These are phyloP conservation scores for Hypoxylon intermedium DNA, from an alignment of 495 filamentous ascomycete genomes.

Conservation along the genomic window DNA sequence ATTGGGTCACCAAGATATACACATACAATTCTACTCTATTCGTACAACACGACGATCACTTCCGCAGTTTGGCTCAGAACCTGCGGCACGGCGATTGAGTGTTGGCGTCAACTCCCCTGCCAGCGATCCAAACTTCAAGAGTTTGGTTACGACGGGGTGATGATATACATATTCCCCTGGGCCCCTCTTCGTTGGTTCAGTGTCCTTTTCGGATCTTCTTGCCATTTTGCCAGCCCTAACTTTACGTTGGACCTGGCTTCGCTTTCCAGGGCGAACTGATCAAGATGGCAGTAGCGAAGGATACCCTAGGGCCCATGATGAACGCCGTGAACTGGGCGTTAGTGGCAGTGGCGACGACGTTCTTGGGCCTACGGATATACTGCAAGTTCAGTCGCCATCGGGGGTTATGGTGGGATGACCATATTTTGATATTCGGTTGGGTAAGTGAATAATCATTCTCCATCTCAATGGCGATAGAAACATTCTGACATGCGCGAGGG, in stretches of 20 bases:
- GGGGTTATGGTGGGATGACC: conserved; percentile 46
- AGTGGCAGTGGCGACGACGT: conserved; percentile 37
- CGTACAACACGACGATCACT: conserved; percentile 7
- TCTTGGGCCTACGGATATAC: conserved; percentile 42
- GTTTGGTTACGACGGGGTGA: neutral
- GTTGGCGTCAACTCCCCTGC: conserved; percentile 6
- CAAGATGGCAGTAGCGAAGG: conserved; percentile 11
- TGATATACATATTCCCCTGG: conserved; percentile 23
- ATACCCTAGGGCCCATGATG: conserved; percentile 43
- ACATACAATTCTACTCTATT: neutral
- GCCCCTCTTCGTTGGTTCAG: conserved; percentile 10
- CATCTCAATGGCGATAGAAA: neutral
- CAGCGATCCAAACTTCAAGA: conserved; percentile 3
- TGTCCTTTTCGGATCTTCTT: conserved; percentile 18
- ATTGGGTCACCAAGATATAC: conserved; percentile 9
- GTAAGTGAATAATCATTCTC: conserved; percentile 32
- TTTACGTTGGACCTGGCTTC: conserved; percentile 7
- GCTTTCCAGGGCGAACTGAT: neutral
- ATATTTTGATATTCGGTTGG: conserved; percentile 49
- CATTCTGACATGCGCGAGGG: conserved; percentile 20
- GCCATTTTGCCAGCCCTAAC: neutral
- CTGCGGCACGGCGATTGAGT: conserved; percentile 1
- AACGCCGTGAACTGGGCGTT: conserved; percentile 51
- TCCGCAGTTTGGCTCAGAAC: conserved; percentile 7
- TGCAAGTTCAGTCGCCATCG: conserved; percentile 40